Evolutionary conservation across 805 yeast species (phyloP).

Genomic region (Candida railenensis): DNA sequence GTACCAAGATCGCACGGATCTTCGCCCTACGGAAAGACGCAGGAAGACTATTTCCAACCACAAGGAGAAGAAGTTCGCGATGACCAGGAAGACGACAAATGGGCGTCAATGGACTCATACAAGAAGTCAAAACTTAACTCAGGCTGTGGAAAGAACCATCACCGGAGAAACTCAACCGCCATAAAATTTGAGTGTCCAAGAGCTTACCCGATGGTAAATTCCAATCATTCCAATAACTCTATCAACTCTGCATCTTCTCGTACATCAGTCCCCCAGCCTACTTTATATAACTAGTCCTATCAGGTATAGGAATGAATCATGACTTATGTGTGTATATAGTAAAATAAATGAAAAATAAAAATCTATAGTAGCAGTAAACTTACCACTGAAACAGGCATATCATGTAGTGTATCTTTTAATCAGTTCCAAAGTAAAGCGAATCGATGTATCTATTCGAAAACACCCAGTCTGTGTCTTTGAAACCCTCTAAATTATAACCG

Average conservation of each 20-base stretch:
- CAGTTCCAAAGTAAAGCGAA: conserved; percentile 73
- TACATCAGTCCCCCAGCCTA: background rate
- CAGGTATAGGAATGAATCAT: background rate
- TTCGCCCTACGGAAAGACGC: background rate
- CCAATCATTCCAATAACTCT: background rate
- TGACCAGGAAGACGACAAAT: background rate
- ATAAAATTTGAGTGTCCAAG: conserved; percentile 43
- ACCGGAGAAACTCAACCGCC: conserved; percentile 47
- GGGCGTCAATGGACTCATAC: background rate
- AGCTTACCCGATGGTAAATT: background rate
- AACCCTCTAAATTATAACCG: conserved; percentile 36
- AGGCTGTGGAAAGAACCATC: conserved; percentile 28
- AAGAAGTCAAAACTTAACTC: conserved; percentile 3
- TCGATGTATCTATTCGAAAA: conserved; percentile 72
- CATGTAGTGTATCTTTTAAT: no score
- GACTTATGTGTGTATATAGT: background rate
- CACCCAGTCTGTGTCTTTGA: conserved; percentile 54
- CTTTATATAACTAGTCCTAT: background rate
- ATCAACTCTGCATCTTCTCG: background rate
- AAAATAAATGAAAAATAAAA: no score
- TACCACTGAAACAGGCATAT: no score
- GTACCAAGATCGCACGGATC: background rate
- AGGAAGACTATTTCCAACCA: background rate
- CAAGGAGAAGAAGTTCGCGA: background rate
- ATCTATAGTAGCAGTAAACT: no score